Evolutionary conservation across 2,329 filamentous ascomycete species (phyloP), one percentile per base, ranked within the genome.

Genomic region (Ambrosiella cleistominuta): DNA sequence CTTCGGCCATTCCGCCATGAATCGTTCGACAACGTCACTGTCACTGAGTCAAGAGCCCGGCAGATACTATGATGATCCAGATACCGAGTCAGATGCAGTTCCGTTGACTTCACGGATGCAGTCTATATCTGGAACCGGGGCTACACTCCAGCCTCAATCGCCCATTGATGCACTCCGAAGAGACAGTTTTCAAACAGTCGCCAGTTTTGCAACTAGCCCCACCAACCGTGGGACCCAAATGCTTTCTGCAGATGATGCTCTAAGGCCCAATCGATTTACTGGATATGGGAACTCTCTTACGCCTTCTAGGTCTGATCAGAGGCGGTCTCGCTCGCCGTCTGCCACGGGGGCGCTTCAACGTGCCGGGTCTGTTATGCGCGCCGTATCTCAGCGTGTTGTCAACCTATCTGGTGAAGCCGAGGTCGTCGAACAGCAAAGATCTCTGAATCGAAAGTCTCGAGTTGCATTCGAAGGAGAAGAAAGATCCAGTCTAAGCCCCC

Each of bases 381-480:
- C 81, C 62, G 95, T 98, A 82, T 97, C 94, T 38, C 90, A 96
- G 72, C 88, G 93, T 73, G 90, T 98, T 58, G 93, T 98, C 66
- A 97, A 97, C 66, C 80, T 98, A 65, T 95, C 89, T 70, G 95
- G 95, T 67, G 93, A 97, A 66, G 85, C 84, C 3, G 88, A 96
- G 64, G 73, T 87, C 17, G 75, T 90, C 13, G 88, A 95, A 67
- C 82, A 85, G 62, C 82, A 80, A 56, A 76, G 82, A 27, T 77
- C 80, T 47, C 76, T 80, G 53, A 72, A 74, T 73, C 83, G 73
- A 68, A 83, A 72, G 68, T 84, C 71, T 68, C 79, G 68, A 64
- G 82, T 72, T 64, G 75, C 71, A 64, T 77, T 69, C 66, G 78
- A 71, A 66, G 78, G 67, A 66, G 68, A 80, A 58, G 75, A 70